Percentiles rank a stretch among this genome's conserved stretches.
Conservation (phyloP, 768 basidiomycete genomes). For the Suillus alpinus region DNA sequence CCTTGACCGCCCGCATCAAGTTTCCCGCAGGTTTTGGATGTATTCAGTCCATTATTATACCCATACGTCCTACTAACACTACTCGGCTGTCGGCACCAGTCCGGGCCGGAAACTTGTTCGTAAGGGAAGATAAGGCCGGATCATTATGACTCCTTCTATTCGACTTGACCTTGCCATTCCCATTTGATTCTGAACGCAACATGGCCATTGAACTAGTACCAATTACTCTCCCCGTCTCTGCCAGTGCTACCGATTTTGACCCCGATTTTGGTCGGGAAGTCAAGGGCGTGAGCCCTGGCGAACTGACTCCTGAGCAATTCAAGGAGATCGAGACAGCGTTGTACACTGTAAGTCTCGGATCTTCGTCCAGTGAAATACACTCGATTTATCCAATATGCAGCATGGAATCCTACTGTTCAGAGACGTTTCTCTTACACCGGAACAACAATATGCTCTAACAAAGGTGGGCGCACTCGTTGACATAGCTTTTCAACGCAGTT, state of each 20-base stretch:
- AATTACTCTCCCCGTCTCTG: constrained; percentile 70
- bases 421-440: constrained; percentile 63
- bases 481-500: constrained; percentile 7
- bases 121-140: not conserved
- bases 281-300: constrained; percentile 65
- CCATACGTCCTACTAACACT: too few relatives aligned
- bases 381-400: constrained; percentile 33
- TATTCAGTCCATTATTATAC: too few relatives aligned
- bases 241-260: constrained; percentile 60
- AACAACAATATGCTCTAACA: constrained; percentile 82
- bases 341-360: constrained; percentile 57
- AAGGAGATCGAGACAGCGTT: constrained; percentile 66
- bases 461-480: constrained; percentile 49
- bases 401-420: constrained; percentile 76
- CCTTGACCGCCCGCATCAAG: not conserved
- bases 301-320: constrained; percentile 58
- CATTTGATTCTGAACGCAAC: constrained; percentile 6
- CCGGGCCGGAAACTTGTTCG: not conserved
- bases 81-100: not conserved
- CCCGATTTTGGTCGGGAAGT: constrained; percentile 75
- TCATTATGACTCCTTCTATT: not conserved
- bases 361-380: not conserved
- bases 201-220: constrained; percentile 71
- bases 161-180: not conserved
- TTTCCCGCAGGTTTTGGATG: not conserved